Evolutionary conservation across 371 early-diverging fungal species (phyloP).

Genomic region (Chytridiales sp.): DNA sequence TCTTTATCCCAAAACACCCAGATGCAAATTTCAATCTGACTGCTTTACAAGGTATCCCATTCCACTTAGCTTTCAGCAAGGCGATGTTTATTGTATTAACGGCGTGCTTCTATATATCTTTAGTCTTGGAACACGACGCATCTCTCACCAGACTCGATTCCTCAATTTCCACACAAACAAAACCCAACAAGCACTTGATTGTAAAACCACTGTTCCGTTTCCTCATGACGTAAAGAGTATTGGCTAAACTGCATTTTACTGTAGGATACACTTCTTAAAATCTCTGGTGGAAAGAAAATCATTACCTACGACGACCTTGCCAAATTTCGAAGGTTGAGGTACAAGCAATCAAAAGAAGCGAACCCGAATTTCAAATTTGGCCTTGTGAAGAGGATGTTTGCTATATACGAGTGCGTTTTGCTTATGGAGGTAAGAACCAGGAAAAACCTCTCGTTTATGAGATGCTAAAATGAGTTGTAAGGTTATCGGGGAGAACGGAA

Average conservation of each 20-base stretch:
- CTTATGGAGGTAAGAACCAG: constrained; percentile 20
- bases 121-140: constrained; percentile 25
- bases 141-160: constrained; percentile 21
- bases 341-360: constrained; percentile 15
- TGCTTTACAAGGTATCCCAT: constrained; percentile 7
- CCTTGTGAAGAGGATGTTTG: constrained; percentile 1
- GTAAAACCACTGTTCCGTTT: not conserved
- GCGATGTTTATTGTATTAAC: not conserved
- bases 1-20: not conserved
- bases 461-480: not conserved
- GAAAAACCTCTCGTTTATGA: not conserved
- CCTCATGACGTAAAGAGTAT: not conserved
- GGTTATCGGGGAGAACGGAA: constrained; percentile 20
- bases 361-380: constrained; percentile 23
- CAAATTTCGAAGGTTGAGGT: constrained; percentile 14
- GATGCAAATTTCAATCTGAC: constrained; percentile 9
- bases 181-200: constrained; percentile 16
- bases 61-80: not conserved
- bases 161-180: not conserved
- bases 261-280: constrained; percentile 16
- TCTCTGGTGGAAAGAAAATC: constrained; percentile 17
- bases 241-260: not conserved
- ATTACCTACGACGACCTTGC: constrained; percentile 19
- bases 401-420: constrained; percentile 13
- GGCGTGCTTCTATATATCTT: not conserved